Percentiles rank a stretch among this genome's conserved stretches.
These are phyloP conservation scores for Potentilla sterilis DNA, from an alignment of 306 rosid genomes.

Conservation along the genomic window DNA sequence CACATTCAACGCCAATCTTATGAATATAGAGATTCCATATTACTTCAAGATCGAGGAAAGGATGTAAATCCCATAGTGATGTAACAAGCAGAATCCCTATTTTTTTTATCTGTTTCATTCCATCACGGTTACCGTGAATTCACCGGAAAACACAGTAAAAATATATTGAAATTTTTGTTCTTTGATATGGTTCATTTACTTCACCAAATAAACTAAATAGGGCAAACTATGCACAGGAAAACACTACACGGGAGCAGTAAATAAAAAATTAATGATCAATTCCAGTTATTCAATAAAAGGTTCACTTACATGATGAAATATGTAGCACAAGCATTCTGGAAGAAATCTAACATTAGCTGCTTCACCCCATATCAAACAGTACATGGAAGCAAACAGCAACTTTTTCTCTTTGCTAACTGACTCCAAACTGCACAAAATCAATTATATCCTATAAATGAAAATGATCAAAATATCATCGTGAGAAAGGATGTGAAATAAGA, in stretches of 20 bases:
- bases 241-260: not conserved
- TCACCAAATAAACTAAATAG: not conserved
- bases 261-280: slow-evolving; percentile 5
- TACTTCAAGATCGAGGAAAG: not conserved
- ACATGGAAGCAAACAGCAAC: slow-evolving; percentile 62
- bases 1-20: not conserved
- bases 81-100: not conserved
- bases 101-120: not conserved
- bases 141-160: not conserved
- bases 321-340: slow-evolving; percentile 98
- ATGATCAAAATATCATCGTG: not conserved
- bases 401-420: slow-evolving; percentile 68
- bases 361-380: slow-evolving; percentile 95
- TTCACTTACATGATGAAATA: slow-evolving; percentile 92
- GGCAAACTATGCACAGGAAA: not conserved
- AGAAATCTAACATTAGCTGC: slow-evolving; percentile 87
- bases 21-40: not conserved
- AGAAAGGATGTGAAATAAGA: not conserved
- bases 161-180: not conserved
- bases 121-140: not conserved
- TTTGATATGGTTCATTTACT: not conserved
- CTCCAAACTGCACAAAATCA: slow-evolving; percentile 52
- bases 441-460: not conserved
- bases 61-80: not conserved
- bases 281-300: not conserved